Evolutionary conservation across 2,329 filamentous ascomycete species (phyloP).

Genomic region (Ophiognomonia clavigignenti-juglandacearum): DNA sequence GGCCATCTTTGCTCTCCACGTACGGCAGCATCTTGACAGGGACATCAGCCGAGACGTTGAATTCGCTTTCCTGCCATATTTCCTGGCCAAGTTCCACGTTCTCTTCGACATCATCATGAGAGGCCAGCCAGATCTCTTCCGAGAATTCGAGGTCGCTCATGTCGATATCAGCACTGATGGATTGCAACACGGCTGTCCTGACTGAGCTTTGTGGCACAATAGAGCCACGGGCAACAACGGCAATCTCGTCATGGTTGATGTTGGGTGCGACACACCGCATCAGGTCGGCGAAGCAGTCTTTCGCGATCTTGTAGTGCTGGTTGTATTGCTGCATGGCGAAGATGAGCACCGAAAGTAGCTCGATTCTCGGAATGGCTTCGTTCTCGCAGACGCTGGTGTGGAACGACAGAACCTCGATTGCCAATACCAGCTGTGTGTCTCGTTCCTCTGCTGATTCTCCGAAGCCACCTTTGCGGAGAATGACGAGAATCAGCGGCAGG

Average conservation of each 20-base stretch:
- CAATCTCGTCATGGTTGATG: conserved; percentile 67
- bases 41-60: conserved; percentile 62
- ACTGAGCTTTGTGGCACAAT: conserved; percentile 78
- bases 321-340: conserved; percentile 81
- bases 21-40: conserved; percentile 70
- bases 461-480: conserved; percentile 76
- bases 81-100: conserved; percentile 78
- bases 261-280: conserved; percentile 81
- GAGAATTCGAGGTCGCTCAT: conserved; percentile 82
- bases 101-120: conserved; percentile 84
- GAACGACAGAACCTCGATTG: conserved; percentile 82
- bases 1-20: conserved; percentile 71
- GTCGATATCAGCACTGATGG: conserved; percentile 87
- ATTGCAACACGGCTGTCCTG: conserved; percentile 78
- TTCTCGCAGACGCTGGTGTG: conserved; percentile 79
- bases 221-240: conserved; percentile 68
- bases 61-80: conserved; percentile 93
- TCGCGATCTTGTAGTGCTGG: conserved; percentile 92
- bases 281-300: conserved; percentile 84
- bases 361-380: conserved; percentile 67
- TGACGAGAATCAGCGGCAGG: conserved; percentile 72
- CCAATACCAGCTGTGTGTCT: conserved; percentile 85
- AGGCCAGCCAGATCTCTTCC: conserved; percentile 89
- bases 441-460: conserved; percentile 69
- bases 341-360: conserved; percentile 69